Percentiles rank a stretch among this genome's conserved stretches.
Evolutionary conservation across 768 basidiomycete species (phyloP).

Genomic region (Russula olivacea): DNA sequence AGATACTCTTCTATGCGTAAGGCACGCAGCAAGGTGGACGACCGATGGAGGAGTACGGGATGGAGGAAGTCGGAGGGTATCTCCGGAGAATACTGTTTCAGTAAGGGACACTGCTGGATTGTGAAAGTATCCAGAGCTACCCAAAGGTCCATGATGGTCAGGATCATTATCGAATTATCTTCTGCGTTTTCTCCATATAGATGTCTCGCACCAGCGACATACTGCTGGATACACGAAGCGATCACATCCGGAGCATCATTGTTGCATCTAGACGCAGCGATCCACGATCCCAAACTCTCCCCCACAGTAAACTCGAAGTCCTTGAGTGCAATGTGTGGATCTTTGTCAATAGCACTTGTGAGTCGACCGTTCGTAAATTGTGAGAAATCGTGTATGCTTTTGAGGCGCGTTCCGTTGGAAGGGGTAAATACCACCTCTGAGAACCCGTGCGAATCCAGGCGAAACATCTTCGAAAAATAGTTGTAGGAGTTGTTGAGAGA

Average conservation of each 20-base stretch:
- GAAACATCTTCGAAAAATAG: slow-evolving; percentile 7
- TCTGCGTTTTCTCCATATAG: slow-evolving; percentile 18
- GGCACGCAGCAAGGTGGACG: slow-evolving; percentile 2
- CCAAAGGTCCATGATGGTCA: slow-evolving; percentile 46
- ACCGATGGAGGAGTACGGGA: slow-evolving; percentile 37
- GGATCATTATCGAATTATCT: slow-evolving; percentile 36
- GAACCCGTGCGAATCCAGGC: background rate
- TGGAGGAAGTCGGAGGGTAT: slow-evolving; percentile 37
- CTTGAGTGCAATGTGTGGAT: slow-evolving; percentile 2
- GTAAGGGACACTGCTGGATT: slow-evolving; percentile 34
- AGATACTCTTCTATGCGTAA: slow-evolving; percentile 17
- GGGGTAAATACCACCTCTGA: background rate
- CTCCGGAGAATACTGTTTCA: slow-evolving; percentile 43
- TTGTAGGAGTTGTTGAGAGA: background rate
- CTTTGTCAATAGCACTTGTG: background rate
- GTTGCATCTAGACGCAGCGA: background rate
- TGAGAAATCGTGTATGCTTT: background rate
- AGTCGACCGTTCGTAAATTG: background rate
- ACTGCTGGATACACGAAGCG: slow-evolving; percentile 15
- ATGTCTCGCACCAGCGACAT: background rate
- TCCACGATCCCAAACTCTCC: slow-evolving; percentile 2
- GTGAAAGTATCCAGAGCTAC: slow-evolving; percentile 39
- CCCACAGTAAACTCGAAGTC: slow-evolving; percentile 16
- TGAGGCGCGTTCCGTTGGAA: background rate
- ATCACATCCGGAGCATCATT: slow-evolving; percentile 1